Percentiles rank a stretch among this genome's conserved stretches.
Evolutionary conservation across 179 eudicot genomes (phyloP).

Genomic region (Gypsophila paniculata): DNA sequence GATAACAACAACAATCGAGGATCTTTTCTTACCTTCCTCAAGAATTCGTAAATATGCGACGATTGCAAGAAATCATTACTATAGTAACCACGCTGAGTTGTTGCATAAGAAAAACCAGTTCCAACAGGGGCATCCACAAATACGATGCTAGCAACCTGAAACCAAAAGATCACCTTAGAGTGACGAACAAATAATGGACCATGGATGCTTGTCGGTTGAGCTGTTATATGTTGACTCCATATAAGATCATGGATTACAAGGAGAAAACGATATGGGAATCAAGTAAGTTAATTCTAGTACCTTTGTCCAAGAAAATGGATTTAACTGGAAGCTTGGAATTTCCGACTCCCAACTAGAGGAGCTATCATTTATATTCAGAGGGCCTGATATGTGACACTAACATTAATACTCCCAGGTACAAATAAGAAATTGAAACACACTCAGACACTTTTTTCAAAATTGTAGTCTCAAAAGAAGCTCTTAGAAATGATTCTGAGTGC

Average conservation of each 20-base stretch:
- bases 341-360: constrained; percentile 13
- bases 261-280: not conserved
- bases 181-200: not conserved
- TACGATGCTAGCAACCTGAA: constrained; percentile 38
- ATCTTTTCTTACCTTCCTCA: constrained; percentile 22
- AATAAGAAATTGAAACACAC: not conserved
- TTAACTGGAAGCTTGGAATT: constrained; percentile 13
- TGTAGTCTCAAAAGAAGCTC: not conserved
- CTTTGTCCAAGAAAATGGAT: constrained; percentile 25
- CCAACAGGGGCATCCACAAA: constrained; percentile 53
- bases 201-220: not conserved
- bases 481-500: not conserved
- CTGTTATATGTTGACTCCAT: not conserved
- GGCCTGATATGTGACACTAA: constrained; percentile 12
- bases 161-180: not conserved
- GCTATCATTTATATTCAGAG: constrained; percentile 13
- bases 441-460: not conserved
- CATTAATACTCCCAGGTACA: not conserved
- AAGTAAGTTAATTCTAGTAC: constrained; percentile 1
- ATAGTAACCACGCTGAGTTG: constrained; percentile 21
- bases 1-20: no score
- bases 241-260: not conserved
- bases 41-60: constrained; percentile 21
- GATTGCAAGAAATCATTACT: constrained; percentile 16
- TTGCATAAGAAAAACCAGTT: constrained; percentile 52